A percentile compares a stretch with the other conserved stretches of the same genome.
phyloP scores from a whole-genome alignment of 2,329 filamentous ascomycete species.

The Beauveria caledonica region DNA sequence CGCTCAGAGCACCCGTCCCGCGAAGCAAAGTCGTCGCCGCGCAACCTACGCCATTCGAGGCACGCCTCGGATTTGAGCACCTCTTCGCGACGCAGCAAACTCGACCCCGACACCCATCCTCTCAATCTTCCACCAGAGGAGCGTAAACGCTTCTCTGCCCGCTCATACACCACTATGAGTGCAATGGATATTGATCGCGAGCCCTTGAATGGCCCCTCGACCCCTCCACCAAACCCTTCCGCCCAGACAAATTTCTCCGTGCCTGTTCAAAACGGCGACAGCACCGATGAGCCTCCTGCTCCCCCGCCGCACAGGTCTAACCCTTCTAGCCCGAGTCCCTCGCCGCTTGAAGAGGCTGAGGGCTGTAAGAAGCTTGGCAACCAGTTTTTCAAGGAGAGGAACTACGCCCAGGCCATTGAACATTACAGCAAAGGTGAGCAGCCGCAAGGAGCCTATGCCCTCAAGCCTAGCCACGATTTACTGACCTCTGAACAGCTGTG shows the following conservation, averaged over 20 bases:
- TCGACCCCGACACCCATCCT: slow-evolving; percentile 69
- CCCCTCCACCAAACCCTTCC: slow-evolving; percentile 39
- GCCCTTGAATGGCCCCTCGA: slow-evolving; percentile 41
- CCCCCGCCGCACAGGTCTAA: slow-evolving; percentile 66
- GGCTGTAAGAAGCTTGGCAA: slow-evolving; percentile 88
- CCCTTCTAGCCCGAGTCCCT: slow-evolving; percentile 48
- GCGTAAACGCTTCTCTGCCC: slow-evolving; percentile 64
- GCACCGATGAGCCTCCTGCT: slow-evolving; percentile 44
- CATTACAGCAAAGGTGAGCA: slow-evolving; percentile 86
- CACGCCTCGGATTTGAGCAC: slow-evolving; percentile 40
- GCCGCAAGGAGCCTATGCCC: slow-evolving; percentile 1
- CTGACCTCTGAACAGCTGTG: slow-evolving; percentile 59
- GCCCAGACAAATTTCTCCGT: slow-evolving; percentile 41
- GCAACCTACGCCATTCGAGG: slow-evolving; percentile 38
- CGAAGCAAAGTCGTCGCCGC: slow-evolving; percentile 25
- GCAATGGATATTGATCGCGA: slow-evolving; percentile 74
- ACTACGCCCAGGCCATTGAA: slow-evolving; percentile 78
- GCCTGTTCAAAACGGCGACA: slow-evolving; percentile 41
- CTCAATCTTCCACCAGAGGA: slow-evolving; percentile 87
- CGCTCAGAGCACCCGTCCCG: slow-evolving; percentile 23
- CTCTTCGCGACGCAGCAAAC: slow-evolving; percentile 42
- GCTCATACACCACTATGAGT: slow-evolving; percentile 52
- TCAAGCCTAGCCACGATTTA: slow-evolving; percentile 8
- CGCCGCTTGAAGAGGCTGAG: slow-evolving; percentile 68
- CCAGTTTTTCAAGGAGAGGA: slow-evolving; percentile 92